phyloP scores from a whole-genome alignment of 192 early-diverging fungal species.

The Dissophora ornata region DNA sequence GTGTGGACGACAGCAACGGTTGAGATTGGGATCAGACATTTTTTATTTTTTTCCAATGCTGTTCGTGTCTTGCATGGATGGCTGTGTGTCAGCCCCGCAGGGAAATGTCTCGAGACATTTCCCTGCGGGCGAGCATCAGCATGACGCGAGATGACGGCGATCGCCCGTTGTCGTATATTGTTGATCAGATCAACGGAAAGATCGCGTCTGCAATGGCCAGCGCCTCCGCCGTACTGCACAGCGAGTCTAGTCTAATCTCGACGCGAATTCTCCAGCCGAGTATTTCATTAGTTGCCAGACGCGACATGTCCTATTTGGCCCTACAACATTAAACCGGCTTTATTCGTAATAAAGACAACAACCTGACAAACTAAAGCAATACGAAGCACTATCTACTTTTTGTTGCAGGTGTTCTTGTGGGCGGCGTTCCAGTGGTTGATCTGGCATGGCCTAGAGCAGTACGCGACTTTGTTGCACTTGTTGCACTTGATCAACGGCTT shows the following conservation, averaged over 20 bases:
- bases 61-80: neutral
- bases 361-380: neutral
- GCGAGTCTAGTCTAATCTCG: too few relatives aligned
- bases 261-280: too few relatives aligned
- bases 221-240: too few relatives aligned
- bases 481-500: constrained; percentile 63
- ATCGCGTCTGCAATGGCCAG: too few relatives aligned
- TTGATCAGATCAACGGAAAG: too few relatives aligned
- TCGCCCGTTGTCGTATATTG: too few relatives aligned
- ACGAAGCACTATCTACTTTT: constrained; percentile 19
- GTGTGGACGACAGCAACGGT: too few relatives aligned
- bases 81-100: neutral
- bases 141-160: too few relatives aligned
- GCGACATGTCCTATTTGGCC: too few relatives aligned
- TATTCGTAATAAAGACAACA: neutral
- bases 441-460: constrained; percentile 70
- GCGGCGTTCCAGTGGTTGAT: constrained; percentile 62
- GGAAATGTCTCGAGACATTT: too few relatives aligned
- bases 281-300: too few relatives aligned
- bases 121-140: too few relatives aligned
- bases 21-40: constrained; percentile 4
- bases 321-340: neutral
- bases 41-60: neutral
- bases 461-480: constrained; percentile 64
- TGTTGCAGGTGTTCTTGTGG: constrained; percentile 61